Evolutionary conservation across 495 filamentous ascomycete species (phyloP), one percentile per base, ranked within the genome.

Genomic region (Daldinia loculata): DNA sequence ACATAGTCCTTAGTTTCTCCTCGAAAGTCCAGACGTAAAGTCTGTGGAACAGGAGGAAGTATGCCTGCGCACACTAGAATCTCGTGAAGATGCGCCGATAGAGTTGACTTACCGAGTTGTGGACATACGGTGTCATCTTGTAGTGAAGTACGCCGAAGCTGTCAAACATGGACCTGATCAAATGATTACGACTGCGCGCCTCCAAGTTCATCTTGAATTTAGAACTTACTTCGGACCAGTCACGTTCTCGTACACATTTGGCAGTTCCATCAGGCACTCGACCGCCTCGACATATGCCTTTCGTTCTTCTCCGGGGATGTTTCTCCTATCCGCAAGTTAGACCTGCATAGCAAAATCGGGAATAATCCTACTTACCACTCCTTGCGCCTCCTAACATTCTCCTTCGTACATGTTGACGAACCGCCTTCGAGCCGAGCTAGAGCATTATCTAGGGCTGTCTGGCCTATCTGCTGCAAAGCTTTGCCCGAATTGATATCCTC

Each of bases 1-100:
- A 82, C 66, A 78, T 60, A 14, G 70, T 61, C 32, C 79, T 75
- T 38, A 82, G 74, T 68, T 79, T 77, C 64, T 72, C 66, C 66
- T 82, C 80, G 57, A 79, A 80, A 30, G 71, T 74, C 74, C 75
- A 77, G 53, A 79, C 63, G 61, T 74, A 81, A 69, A 77, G 72
- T 43, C 79, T 69, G 68, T 82, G 80, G 73, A 78, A 82, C 45
- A 79, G 72, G 14, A 82, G 78, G 66, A 82, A 82, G 72, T 81
- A 79, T 11, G 78, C 75, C 74, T 76, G 8, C 29, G 17, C 22
- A 15, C 0, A 14, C 14, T 15, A 63, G 63, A 45, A 22, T 7
- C 3, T 7, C 6, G 38, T 15, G 14, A 6, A 17, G 11, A 17
- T 24, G 6, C 0, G 7, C 4, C 5, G 24, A 1, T 12, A 12